Conservation (phyloP, 2,329 filamentous ascomycete species). For the Domatiomyces catenatus region DNA sequence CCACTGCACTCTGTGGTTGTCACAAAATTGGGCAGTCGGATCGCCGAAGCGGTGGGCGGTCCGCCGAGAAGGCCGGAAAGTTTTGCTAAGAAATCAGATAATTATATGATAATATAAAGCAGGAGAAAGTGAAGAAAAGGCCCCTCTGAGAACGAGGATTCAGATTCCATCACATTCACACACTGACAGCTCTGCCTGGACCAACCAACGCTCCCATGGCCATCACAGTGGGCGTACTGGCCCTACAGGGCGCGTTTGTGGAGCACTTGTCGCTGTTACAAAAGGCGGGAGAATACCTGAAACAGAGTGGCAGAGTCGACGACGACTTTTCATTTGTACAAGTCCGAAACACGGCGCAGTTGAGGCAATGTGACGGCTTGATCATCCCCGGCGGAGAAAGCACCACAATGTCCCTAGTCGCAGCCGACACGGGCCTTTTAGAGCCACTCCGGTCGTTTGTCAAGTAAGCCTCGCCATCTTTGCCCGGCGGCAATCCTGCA, state of each 20-base stretch:
- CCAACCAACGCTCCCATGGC: slow-evolving; percentile 5
- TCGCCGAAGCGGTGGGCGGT: too few species aligned
- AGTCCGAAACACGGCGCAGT: slow-evolving; percentile 59
- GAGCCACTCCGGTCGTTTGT: slow-evolving; percentile 80
- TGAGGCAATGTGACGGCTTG: slow-evolving; percentile 62
- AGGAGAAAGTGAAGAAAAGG: too few species aligned
- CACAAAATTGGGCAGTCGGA: too few species aligned
- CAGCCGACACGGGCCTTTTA: slow-evolving; percentile 62
- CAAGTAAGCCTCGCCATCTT: slow-evolving; percentile 44
- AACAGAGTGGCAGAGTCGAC: slow-evolving; percentile 9
- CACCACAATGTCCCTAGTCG: slow-evolving; percentile 81
- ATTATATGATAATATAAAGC: too few species aligned
- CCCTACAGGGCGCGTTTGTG: slow-evolving; percentile 82
- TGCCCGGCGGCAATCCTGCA: slow-evolving; percentile 7
- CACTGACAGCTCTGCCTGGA: neutral
- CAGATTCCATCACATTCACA: neutral
- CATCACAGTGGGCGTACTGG: slow-evolving; percentile 47
- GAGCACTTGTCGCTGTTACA: slow-evolving; percentile 70
- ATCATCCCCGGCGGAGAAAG: slow-evolving; percentile 91
- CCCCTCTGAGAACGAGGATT: too few species aligned
- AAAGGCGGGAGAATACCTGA: slow-evolving; percentile 45
- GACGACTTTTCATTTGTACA: slow-evolving; percentile 51
- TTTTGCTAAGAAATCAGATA: too few species aligned
- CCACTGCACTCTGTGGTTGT: too few species aligned
- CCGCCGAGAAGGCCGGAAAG: too few species aligned